These are phyloP conservation scores for Capsella bursapastoris DNA, from an alignment of 345 rosid species.

Conservation along the genomic window DNA sequence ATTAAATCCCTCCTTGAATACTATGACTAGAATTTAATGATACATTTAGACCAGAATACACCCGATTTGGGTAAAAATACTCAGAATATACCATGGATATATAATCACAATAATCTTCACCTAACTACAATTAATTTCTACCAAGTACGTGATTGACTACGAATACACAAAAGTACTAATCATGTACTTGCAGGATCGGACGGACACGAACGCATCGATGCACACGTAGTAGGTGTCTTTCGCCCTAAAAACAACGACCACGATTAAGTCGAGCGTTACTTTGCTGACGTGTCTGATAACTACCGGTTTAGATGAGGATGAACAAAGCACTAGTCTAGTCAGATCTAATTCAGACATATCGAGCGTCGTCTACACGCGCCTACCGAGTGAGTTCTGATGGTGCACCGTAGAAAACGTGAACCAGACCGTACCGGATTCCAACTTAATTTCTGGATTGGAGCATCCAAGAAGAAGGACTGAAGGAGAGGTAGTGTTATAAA, in stretches of 20 bases:
- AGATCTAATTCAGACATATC: slow-evolving; percentile 22
- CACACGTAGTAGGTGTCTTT: slow-evolving; percentile 12
- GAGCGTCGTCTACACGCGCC: slow-evolving; percentile 33
- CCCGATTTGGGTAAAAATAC: slow-evolving; percentile 3
- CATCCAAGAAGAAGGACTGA: slow-evolving; percentile 13
- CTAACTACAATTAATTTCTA: neutral
- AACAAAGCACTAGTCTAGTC: neutral
- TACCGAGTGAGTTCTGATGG: slow-evolving; percentile 2
- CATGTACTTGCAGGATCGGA: slow-evolving; percentile 20
- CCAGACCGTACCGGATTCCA: slow-evolving; percentile 31
- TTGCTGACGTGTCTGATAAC: slow-evolving; percentile 22
- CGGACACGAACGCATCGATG: slow-evolving; percentile 20
- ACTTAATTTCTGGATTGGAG: slow-evolving; percentile 21
- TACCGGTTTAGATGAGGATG: slow-evolving; percentile 6
- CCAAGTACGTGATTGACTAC: slow-evolving; percentile 25
- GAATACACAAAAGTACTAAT: neutral
- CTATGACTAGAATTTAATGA: neutral
- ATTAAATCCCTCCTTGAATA: no score
- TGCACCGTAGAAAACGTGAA: slow-evolving; percentile 25
- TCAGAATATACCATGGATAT: slow-evolving; percentile 29
- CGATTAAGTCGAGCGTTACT: slow-evolving; percentile 13
- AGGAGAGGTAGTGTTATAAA: slow-evolving; percentile 39
- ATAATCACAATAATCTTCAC: slow-evolving; percentile 1
- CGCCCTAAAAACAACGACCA: slow-evolving; percentile 33
- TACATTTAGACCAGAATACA: neutral